phyloP scores from a whole-genome alignment of 352 stramenopile genomes.

The Phytophthora rubi region DNA sequence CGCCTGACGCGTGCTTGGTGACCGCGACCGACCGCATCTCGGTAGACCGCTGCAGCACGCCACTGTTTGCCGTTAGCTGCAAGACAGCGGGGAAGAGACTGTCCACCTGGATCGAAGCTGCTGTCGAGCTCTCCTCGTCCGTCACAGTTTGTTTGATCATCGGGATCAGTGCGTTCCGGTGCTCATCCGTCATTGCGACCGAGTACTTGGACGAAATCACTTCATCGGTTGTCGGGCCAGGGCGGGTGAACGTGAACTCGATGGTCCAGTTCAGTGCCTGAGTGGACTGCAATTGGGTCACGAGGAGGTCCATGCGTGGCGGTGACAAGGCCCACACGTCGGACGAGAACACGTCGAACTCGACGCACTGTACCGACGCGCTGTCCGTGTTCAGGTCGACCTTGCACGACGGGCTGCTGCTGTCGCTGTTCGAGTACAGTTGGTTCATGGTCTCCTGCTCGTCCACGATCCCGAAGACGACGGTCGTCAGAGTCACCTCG shows the following conservation, averaged over 20 bases:
- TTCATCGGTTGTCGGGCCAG: constrained; percentile 67
- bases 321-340: constrained; percentile 81
- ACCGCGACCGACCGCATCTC: constrained; percentile 61
- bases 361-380: constrained; percentile 77
- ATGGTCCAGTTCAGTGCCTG: constrained; percentile 78
- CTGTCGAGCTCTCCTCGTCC: constrained; percentile 35
- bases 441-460: constrained; percentile 75
- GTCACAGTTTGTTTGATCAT: constrained; percentile 77
- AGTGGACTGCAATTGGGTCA: constrained; percentile 74
- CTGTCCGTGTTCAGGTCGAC: constrained; percentile 71
- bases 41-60: constrained; percentile 62
- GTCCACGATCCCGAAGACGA: constrained; percentile 80
- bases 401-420: constrained; percentile 71
- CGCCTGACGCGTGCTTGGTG: constrained; percentile 60
- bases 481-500: constrained; percentile 62
- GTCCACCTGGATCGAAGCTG: constrained; percentile 57
- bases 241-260: constrained; percentile 68
- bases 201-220: constrained; percentile 62
- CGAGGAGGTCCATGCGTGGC: constrained; percentile 71
- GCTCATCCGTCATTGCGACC: constrained; percentile 50
- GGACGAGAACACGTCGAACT: constrained; percentile 79
- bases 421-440: constrained; percentile 78
- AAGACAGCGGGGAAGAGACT: constrained; percentile 65
- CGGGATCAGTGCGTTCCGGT: constrained; percentile 68
- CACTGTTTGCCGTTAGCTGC: constrained; percentile 75